Conservation (phyloP, 768 basidiomycete species). For the Lactarius quietus region DNA sequence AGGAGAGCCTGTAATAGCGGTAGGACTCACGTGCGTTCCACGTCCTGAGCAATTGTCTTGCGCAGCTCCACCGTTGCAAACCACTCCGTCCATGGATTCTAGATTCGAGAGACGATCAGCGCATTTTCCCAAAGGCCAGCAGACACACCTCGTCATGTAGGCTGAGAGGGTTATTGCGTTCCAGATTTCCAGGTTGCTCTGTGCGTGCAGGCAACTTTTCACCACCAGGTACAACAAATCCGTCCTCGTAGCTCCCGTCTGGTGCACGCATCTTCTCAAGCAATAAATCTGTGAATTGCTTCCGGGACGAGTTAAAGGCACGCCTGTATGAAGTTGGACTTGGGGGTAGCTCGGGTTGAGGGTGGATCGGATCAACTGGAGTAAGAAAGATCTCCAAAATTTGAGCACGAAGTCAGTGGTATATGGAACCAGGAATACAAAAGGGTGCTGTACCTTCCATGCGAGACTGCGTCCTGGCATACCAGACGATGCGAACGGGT, state of each 20-base stretch:
- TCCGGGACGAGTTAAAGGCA: slow-evolving; percentile 47
- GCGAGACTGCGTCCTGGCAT: slow-evolving; percentile 74
- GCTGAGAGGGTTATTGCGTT: slow-evolving; percentile 78
- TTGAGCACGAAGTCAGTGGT: slow-evolving; percentile 21
- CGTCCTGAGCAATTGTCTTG: slow-evolving; percentile 89
- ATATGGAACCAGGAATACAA: neutral
- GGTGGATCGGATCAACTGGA: slow-evolving; percentile 60
- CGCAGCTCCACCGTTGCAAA: slow-evolving; percentile 86
- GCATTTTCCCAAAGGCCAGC: neutral
- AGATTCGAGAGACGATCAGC: slow-evolving; percentile 7
- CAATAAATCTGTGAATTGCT: slow-evolving; percentile 54
- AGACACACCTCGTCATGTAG: slow-evolving; percentile 62
- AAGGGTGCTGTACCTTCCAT: slow-evolving; percentile 65
- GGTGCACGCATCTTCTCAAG: slow-evolving; percentile 76
- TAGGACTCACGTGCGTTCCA: slow-evolving; percentile 81
- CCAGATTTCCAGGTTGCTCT: slow-evolving; percentile 43
- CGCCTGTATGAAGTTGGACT: slow-evolving; percentile 29
- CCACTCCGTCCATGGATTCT: slow-evolving; percentile 97
- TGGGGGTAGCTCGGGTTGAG: slow-evolving; percentile 38
- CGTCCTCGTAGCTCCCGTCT: slow-evolving; percentile 79
- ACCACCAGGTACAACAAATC: slow-evolving; percentile 54
- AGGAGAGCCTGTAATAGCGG: neutral
- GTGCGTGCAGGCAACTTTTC: slow-evolving; percentile 33
- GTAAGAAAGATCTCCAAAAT: slow-evolving; percentile 61
- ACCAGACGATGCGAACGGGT: slow-evolving; percentile 40